Percentiles rank a stretch among this genome's conserved stretches.
phyloP scores from a whole-genome alignment of 1,284 basidiomycete genomes.

The Lignosus rhinocerotis region DNA sequence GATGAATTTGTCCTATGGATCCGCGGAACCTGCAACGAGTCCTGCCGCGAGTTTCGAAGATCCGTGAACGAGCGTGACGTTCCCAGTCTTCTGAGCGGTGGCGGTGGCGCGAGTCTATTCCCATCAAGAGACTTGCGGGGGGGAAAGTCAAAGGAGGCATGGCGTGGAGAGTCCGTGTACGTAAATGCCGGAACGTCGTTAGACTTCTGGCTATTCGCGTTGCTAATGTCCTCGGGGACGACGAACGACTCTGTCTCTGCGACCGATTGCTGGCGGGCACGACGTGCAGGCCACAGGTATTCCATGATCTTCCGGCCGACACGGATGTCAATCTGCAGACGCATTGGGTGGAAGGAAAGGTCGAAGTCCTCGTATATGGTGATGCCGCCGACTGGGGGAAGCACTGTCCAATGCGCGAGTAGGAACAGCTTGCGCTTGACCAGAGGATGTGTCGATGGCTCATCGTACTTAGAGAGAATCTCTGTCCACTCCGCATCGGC shows the following conservation, averaged over 20 bases:
- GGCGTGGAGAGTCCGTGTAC: slow-evolving; percentile 24
- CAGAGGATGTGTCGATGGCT: slow-evolving; percentile 66
- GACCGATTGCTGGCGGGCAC: slow-evolving; percentile 40
- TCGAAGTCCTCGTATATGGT: slow-evolving; percentile 87
- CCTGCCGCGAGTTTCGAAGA: slow-evolving; percentile 48
- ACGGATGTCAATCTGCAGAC: slow-evolving; percentile 83
- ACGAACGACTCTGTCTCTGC: slow-evolving; percentile 28
- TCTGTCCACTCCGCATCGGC: slow-evolving; percentile 86
- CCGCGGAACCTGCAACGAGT: slow-evolving; percentile 33
- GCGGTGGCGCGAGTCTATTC: slow-evolving; percentile 32
- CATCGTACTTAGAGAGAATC: slow-evolving; percentile 79
- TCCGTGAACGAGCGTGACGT: slow-evolving; percentile 73
- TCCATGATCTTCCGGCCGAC: slow-evolving; percentile 86
- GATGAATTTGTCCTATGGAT: slow-evolving; percentile 34
- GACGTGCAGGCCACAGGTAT: slow-evolving; percentile 81
- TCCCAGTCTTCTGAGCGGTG: slow-evolving; percentile 49
- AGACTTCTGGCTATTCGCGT: neutral
- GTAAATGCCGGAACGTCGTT: slow-evolving; percentile 19
- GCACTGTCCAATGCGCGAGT: slow-evolving; percentile 75
- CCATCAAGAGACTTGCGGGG: slow-evolving; percentile 27
- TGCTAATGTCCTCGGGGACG: slow-evolving; percentile 14
- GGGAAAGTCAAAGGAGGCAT: slow-evolving; percentile 32
- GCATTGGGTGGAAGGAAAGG: slow-evolving; percentile 83
- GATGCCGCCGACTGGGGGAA: slow-evolving; percentile 94
- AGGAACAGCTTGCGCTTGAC: slow-evolving; percentile 70